Evolutionary conservation across 2,329 filamentous ascomycete species (phyloP), one percentile per base, ranked within the genome.

Genomic region (Ophiostoma sp.): DNA sequence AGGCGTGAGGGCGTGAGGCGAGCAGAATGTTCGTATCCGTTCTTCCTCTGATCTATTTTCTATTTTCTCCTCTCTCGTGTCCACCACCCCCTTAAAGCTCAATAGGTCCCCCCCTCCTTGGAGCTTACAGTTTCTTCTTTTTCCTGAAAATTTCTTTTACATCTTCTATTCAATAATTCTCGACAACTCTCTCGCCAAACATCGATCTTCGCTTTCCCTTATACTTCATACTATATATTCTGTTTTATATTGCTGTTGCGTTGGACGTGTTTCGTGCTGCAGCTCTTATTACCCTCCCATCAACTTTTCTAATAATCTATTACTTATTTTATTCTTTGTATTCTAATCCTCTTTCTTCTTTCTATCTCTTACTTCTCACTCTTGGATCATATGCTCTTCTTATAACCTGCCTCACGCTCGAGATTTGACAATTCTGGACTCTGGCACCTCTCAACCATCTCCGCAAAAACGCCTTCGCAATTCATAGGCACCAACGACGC

Each of bases 201-300:
- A 17, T 33, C 64, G 25, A 68, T 33, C 25, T 19, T 50, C 25
- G 17, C 15, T 19, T 48, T 42, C 36, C 33, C 19, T 68, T 42
- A 15, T 50, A 42, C 45, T 50, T 33, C 64, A 33, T 31, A 68
- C 39, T 12, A 50, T 31, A 33, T 50, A 50, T 28, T 31, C 19
- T 17, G 45, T 50, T 68, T 50, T 45, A 68, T 68, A 68, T 68
- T 68, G 45, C 42, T 50, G 39, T 45, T 45, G 64, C 64, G 42
- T 50, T 33, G 17, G 28, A 68, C 42, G 42, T 19, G 39, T 50
- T 28, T 50, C 64, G 42, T 50, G 42, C 42, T 68, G 64, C 64
- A 50, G 17, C 42, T 68, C 25, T 17, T 48, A 50, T 50, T 68
- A 33, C 64, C 64, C 42, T 50, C 42, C 50, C 50, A 55, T 55